A percentile compares a stretch with the other conserved stretches of the same genome.
These are phyloP conservation scores for Rhodosporidiobolus sp. DNA, from an alignment of 768 basidiomycete genomes.

Conservation along the genomic window DNA sequence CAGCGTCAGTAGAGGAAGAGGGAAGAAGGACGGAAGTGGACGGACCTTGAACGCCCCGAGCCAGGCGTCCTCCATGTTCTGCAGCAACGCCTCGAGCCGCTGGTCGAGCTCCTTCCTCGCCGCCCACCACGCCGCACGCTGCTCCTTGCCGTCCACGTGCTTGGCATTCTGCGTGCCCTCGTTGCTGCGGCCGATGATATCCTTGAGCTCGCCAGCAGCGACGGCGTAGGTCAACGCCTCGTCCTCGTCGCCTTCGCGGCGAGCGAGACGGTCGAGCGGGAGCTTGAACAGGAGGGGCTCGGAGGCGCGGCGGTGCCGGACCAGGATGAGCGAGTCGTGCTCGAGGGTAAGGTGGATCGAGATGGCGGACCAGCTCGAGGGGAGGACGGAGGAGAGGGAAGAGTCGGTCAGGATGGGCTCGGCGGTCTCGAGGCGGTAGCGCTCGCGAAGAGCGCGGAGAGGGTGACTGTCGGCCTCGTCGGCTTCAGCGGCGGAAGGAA, in stretches of 20 bases:
- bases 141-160: constrained; percentile 65
- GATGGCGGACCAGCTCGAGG: constrained; percentile 75
- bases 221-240: constrained; percentile 67
- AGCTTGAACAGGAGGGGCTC: constrained; percentile 80
- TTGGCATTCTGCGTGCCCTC: constrained; percentile 69
- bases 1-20: not conserved
- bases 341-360: constrained; percentile 81
- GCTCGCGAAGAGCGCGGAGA: constrained; percentile 58
- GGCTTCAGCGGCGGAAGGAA: not conserved
- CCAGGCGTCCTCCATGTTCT: constrained; percentile 93
- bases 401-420: constrained; percentile 30
- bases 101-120: constrained; percentile 70
- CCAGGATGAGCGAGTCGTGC: constrained; percentile 74
- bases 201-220: constrained; percentile 67
- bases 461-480: constrained; percentile 48
- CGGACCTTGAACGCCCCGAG: constrained; percentile 92
- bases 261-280: constrained; percentile 70
- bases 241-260: constrained; percentile 70
- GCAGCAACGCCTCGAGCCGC: constrained; percentile 68
- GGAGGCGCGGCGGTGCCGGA: constrained; percentile 64
- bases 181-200: constrained; percentile 77
- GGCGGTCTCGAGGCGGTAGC: constrained; percentile 55
- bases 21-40: not conserved
- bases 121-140: constrained; percentile 80
- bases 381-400: constrained; percentile 57